A percentile compares a stretch with the other conserved stretches of the same genome.
phyloP scores from a whole-genome alignment of 129 eudicot species.

The Saposhnikovia divaricata region DNA sequence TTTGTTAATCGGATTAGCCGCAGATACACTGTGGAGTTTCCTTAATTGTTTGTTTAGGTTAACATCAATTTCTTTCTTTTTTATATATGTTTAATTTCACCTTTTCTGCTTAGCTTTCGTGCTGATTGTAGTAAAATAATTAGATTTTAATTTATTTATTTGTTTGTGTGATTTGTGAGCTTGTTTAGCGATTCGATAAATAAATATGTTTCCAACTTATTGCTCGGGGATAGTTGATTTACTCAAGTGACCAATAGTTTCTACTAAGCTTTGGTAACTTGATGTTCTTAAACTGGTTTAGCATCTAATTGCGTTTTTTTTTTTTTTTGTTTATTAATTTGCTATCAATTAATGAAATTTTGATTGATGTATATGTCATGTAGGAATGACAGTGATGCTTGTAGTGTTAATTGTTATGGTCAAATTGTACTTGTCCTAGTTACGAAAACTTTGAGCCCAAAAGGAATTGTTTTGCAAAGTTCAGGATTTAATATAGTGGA shows the following conservation, averaged over 20 bases:
- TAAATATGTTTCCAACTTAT: not conserved
- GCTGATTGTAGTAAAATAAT: not conserved
- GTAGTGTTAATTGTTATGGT: not conserved
- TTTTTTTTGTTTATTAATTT: not conserved
- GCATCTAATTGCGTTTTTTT: not conserved
- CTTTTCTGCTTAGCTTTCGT: not conserved
- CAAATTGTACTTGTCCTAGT: not conserved
- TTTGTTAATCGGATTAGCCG: not conserved
- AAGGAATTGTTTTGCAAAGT: not conserved
- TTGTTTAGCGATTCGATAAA: not conserved
- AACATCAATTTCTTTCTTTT: not conserved
- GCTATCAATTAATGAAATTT: not conserved
- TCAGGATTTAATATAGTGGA: not conserved
- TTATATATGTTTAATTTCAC: not conserved
- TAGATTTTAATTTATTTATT: not conserved
- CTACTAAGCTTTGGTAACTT: not conserved
- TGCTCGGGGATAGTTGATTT: too few species aligned
- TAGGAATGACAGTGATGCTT: not conserved
- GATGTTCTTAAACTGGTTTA: not conserved
- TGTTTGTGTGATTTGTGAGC: not conserved
- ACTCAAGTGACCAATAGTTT: too few species aligned
- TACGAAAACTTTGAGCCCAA: not conserved
- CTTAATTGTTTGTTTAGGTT: not conserved
- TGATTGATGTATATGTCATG: not conserved
- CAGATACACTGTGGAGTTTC: not conserved